These are phyloP conservation scores for Dactylellina leptospora DNA, from an alignment of 2,329 filamentous ascomycete genomes.

Conservation along the genomic window DNA sequence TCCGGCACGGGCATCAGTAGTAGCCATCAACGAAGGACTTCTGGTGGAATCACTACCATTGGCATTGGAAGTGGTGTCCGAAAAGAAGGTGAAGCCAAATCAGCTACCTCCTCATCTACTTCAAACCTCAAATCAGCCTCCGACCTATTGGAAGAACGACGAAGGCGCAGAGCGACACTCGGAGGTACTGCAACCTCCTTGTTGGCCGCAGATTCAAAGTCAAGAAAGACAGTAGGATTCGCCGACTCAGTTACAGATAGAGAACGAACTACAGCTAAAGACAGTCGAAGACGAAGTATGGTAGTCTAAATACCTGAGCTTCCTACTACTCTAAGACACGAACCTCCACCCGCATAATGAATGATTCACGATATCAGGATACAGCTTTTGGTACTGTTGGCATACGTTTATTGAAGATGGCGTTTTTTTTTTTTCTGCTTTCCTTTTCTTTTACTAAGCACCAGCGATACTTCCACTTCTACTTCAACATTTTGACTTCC, in stretches of 20 bases:
- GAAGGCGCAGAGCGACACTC: conserved; percentile 34
- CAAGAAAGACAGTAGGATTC: conserved; percentile 33
- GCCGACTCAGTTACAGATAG: conserved; percentile 7
- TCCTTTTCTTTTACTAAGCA: neutral
- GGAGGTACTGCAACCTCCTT: conserved; percentile 12
- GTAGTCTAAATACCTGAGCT: conserved; percentile 20
- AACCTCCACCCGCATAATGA: neutral
- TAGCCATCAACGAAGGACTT: conserved; percentile 43
- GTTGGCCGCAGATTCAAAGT: conserved; percentile 3
- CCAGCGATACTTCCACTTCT: no score
- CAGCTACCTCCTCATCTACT: conserved; percentile 1
- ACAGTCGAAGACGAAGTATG: conserved; percentile 36
- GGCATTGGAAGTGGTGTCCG: conserved; percentile 25
- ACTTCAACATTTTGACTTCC: no score
- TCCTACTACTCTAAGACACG: neutral
- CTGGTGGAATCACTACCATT: conserved; percentile 34
- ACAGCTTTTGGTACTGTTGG: no score
- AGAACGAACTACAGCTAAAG: conserved; percentile 5
- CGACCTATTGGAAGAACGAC: conserved; percentile 46
- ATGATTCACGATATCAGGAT: conserved; percentile 23
- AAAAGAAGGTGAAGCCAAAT: conserved; percentile 19
- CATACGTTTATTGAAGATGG: conserved; percentile 5
- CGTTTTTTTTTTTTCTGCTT: conserved; percentile 4
- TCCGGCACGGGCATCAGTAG: neutral
- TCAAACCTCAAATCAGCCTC: conserved; percentile 35